phyloP scores from a whole-genome alignment of 2,329 filamentous ascomycete genomes.

The Lecanicillium sp. region DNA sequence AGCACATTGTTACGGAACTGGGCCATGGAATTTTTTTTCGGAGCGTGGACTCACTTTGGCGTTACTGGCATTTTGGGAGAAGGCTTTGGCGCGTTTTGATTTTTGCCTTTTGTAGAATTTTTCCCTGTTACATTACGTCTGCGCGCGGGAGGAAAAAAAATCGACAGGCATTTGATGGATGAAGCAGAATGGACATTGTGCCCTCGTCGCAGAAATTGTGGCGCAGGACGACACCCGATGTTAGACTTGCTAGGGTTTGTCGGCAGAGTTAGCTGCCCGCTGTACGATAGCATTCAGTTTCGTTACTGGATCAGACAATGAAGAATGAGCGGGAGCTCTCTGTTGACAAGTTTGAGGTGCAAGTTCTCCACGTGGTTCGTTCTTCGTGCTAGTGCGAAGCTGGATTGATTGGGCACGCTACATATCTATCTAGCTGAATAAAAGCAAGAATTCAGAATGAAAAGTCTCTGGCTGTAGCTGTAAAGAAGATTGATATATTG shows the following conservation, averaged over 20 bases:
- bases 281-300: conserved; percentile 8
- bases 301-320: conserved; percentile 2
- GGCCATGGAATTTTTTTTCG: conserved; percentile 6
- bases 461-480: too few species aligned
- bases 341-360: conserved; percentile 3
- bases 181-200: too few species aligned
- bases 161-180: too few species aligned
- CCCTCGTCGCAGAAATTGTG: background rate
- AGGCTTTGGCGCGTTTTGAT: conserved; percentile 7
- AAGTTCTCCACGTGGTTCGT: too few species aligned
- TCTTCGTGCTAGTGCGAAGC: too few species aligned
- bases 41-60: conserved; percentile 7
- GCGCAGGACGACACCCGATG: too few species aligned
- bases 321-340: conserved; percentile 1
- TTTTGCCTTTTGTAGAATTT: conserved; percentile 2
- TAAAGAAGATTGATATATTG: too few species aligned
- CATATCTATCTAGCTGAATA: too few species aligned
- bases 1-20: conserved; percentile 7
- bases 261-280: background rate
- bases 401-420: too few species aligned
- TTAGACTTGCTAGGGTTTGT: conserved; percentile 3
- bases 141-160: too few species aligned
- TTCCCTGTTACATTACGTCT: background rate
- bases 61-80: conserved; percentile 9
- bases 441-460: too few species aligned